A percentile compares a stretch with the other conserved stretches of the same genome.
These are phyloP conservation scores for Picocystis sp. DNA, from an alignment of 163 green algal genomes.

Conservation along the genomic window DNA sequence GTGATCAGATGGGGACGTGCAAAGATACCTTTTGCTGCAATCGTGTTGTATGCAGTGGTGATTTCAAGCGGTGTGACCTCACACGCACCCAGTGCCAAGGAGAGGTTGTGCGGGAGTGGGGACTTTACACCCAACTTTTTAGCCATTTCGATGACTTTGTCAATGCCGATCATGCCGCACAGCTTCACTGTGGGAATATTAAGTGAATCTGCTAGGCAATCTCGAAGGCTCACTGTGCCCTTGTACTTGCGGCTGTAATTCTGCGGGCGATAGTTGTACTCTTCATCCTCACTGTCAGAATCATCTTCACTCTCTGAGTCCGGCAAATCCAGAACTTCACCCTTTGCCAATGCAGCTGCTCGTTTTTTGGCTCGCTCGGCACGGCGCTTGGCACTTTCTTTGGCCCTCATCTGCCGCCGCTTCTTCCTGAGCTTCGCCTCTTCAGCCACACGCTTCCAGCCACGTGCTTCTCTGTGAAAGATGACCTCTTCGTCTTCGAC, in stretches of 20 bases:
- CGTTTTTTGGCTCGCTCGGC: not conserved
- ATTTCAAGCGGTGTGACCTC: slow-evolving; percentile 32
- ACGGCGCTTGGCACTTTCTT: not conserved
- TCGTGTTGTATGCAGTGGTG: slow-evolving; percentile 23
- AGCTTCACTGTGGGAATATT: slow-evolving; percentile 39
- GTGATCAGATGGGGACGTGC: slow-evolving; percentile 21
- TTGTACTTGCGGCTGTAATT: slow-evolving; percentile 20
- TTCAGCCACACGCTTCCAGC: not conserved
- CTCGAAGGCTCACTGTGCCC: slow-evolving; percentile 19
- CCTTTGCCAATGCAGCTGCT: not conserved
- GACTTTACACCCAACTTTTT: slow-evolving; percentile 17
- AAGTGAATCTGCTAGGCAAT: slow-evolving; percentile 24
- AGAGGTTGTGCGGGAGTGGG: slow-evolving; percentile 17
- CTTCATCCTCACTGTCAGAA: slow-evolving; percentile 1
- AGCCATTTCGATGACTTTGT: slow-evolving; percentile 22
- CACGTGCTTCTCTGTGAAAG: slow-evolving; percentile 4
- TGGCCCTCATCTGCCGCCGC: not conserved
- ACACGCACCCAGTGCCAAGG: slow-evolving; percentile 21
- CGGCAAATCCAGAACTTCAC: not conserved
- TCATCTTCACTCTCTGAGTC: not conserved
- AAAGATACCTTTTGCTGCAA: slow-evolving; percentile 20
- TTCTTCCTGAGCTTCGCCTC: not conserved
- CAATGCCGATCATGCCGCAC: slow-evolving; percentile 16
- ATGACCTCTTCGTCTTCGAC: slow-evolving; percentile 19
- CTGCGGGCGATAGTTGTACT: slow-evolving; percentile 3